These are phyloP conservation scores for Punica granatum DNA, from an alignment of 345 rosid genomes.

Conservation along the genomic window DNA sequence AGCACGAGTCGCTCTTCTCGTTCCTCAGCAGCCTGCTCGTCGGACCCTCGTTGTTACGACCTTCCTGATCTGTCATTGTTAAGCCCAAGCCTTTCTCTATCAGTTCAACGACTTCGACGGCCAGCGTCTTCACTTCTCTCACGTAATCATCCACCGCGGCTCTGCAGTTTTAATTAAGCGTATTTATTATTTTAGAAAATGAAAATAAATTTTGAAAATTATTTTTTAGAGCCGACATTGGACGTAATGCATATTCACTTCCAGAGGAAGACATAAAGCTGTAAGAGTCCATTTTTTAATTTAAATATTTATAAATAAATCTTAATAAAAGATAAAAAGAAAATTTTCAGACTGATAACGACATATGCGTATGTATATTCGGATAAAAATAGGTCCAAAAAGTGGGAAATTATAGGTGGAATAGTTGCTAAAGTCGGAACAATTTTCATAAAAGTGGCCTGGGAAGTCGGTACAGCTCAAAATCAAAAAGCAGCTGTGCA, in stretches of 20 bases:
- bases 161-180: background rate
- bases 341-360: no score
- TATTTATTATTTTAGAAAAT: background rate
- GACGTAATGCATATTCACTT: background rate
- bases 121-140: conserved; percentile 24
- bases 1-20: conserved; percentile 39
- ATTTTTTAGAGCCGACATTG: background rate
- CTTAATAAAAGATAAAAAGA: no score
- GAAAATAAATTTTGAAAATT: background rate
- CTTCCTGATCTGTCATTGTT: conserved; percentile 5
- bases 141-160: conserved; percentile 24
- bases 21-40: conserved; percentile 22
- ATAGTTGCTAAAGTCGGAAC: no score
- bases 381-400: no score
- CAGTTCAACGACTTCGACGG: conserved; percentile 19
- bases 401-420: no score
- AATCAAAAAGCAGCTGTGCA: no score
- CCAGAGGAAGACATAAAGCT: no score
- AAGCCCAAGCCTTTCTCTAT: conserved; percentile 28
- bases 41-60: background rate
- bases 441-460: no score
- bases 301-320: no score
- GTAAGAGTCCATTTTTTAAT: no score
- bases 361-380: no score
- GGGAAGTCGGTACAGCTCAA: no score